Base-by-base conservation (phyloP, 257 asterid genomes). In the Schizonepeta tenuifolia region DNA sequence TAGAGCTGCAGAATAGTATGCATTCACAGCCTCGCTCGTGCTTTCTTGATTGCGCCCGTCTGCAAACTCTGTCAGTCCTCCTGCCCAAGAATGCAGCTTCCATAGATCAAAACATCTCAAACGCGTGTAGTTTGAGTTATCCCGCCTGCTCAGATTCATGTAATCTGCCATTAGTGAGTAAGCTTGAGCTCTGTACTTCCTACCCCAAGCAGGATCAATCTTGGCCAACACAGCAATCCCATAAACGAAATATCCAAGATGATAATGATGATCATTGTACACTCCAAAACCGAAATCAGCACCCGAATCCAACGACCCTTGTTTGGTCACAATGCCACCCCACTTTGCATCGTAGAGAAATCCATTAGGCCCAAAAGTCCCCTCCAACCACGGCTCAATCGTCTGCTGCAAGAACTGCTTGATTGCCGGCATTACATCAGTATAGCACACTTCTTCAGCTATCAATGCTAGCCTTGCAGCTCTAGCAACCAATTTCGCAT, bases 71-170 rank as follows among this genome's bases (percentile, higher is more conserved):
- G 96, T 94, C 54, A 94, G 68, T 67, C 99, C 99, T 11, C 96
- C 96, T 7, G 97, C 97, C 99, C 97, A 91, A 67, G 99, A 94
- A 85, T 91, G 99, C 76, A 94, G 65, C 65, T 83, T 81, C 96
- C 96, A 94, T 49, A 81, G 21, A 68, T 94, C 99, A 35, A 89
- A 94, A 64, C 96, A 88, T 72, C 99, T 88, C 87, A 94, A 49
- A 14, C 91, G 88, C 5, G 97, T 78, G 70, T 89, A 94, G 15
- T 65, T 65, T 3, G 96, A 86, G 73, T 83, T 76, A 15, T 80
- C 67, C 8, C 72, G 77, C 71, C 77, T 86, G 79, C 89, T 88
- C 56, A 86, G 75, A 83, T 84, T 94, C 97, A 94, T 88, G 31
- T 43, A 89, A 79, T 94, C 97, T 17, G 96, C 97, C 96, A 94